Conservation (phyloP, 169 alveolate species). For the Gregarina niphandrodes region DNA sequence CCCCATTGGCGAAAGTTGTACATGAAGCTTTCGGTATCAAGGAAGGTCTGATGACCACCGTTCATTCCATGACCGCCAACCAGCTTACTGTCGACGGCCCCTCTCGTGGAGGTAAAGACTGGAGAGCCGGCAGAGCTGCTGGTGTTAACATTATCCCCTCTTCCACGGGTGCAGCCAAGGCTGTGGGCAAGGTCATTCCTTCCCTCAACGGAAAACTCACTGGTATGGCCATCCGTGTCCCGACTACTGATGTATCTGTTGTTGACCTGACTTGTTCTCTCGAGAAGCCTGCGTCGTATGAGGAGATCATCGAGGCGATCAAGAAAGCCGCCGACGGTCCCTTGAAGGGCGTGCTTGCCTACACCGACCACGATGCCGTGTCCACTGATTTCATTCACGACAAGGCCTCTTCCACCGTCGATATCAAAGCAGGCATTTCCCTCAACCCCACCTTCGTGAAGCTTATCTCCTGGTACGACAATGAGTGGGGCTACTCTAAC, state of each 20-base stretch:
- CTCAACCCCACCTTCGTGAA: slow-evolving; percentile 82
- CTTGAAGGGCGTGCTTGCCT: slow-evolving; percentile 70
- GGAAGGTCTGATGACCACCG: slow-evolving; percentile 98
- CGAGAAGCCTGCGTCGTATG: slow-evolving; percentile 77
- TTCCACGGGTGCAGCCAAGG: slow-evolving; percentile 98
- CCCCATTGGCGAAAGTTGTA: slow-evolving; percentile 92
- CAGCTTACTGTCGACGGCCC: slow-evolving; percentile 98
- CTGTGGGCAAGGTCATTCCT: slow-evolving; percentile 95
- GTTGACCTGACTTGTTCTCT: slow-evolving; percentile 88
- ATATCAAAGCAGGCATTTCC: slow-evolving; percentile 83
- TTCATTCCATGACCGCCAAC: slow-evolving; percentile 92
- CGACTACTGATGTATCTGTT: slow-evolving; percentile 90
- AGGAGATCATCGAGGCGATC: slow-evolving; percentile 67
- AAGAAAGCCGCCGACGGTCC: slow-evolving; percentile 70
- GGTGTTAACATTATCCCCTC: slow-evolving; percentile 86
- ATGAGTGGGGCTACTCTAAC: slow-evolving; percentile 92
- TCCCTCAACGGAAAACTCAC: slow-evolving; percentile 89
- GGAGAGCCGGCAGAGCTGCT: slow-evolving; percentile 99
- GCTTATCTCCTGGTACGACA: slow-evolving; percentile 92
- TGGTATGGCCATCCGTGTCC: slow-evolving; percentile 95
- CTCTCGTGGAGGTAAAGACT: slow-evolving; percentile 97
- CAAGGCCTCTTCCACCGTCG: slow-evolving; percentile 77
- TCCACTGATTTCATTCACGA: slow-evolving; percentile 80
- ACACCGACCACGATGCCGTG: slow-evolving; percentile 84
- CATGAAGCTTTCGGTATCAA: slow-evolving; percentile 82